Base-by-base conservation (phyloP, 169 alveolate genomes). In the Cryptosporidium ryanae region DNA sequence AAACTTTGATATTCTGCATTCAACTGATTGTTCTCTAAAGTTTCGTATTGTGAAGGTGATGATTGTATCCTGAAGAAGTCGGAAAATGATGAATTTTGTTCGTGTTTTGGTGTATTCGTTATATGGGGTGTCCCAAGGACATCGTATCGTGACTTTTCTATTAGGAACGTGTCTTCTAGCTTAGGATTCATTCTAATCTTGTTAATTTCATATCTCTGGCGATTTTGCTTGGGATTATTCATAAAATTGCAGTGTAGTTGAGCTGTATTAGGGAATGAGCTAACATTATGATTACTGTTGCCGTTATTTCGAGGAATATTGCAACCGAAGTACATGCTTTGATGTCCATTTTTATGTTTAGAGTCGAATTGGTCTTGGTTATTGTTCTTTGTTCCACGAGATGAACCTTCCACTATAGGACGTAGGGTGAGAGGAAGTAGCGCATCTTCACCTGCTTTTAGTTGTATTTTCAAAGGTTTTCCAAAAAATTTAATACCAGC, bases 361-460 rank as follows among this genome's bases (percentile, higher is more conserved):
- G 67, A 13, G 6, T 68, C 83, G 18, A 68, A 29, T 32, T 25
- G 54, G 2, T 68, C 83, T 17, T 68, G 83, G 13, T 68, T 64
- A 3, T 32, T 32, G 32, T 61, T 76, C 48, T 55, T 29, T 67
- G 10, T 55, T 6, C 46, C 46, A 27, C 87, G 29, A 12, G 87
- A 38, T 12, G 87, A 76, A 10, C 87, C 87, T 27, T 76, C 87
- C 7, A 76, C 87, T 10, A 76, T 76, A 7, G 87, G 87, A 17
- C 87, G 48, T 7, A 76, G 64, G 13, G 87, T 76, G 2, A 76
- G 71, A 13, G 93, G 93, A 44, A 91, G 82, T 34, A 91, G 49
- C 63, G 90, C 91, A 55, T 91, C 93, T 64, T 91, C 93, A 43
- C 93, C 93, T 65, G 90, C 91, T 29, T 91, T 91, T 34, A 91